Base-by-base conservation (phyloP, 2,329 filamentous ascomycete species). In the Epichloe baconii region DNA sequence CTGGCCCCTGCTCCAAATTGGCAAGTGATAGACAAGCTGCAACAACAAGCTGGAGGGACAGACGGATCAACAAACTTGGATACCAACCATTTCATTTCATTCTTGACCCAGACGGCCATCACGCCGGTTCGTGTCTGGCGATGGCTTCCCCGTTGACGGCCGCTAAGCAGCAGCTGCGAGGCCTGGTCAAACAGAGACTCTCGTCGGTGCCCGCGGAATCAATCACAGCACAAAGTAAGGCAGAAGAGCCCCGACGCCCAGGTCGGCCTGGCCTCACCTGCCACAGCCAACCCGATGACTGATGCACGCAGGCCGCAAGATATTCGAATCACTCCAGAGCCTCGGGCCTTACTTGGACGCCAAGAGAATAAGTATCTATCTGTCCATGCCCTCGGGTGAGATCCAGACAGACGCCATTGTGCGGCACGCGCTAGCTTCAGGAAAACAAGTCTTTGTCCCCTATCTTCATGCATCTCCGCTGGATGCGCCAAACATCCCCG, bases 311-410 rank as follows among this genome's bases (percentile, higher is more conserved):
- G 88, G 87, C 59, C 68, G 72, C 48, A 71, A 71, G 57, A 81
- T 87, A 21, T 83, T 83, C 57, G 75, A 80, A 50, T 71, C 76
- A 6, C 69, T 96, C 38, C 71, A 83, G 44, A 72, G 75, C 11
- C 79, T 90, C 59, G 75, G 79, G 48, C 85, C 88, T 50, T 98
- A 95, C 65, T 71, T 80, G 56, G 74, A 83, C 50, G 90, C 93
- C 42, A 77, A 74, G 54, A 77, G 80, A 49, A 79, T 98, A 61
- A 89, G 87, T 59, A 76, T 98, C 52, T 98, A 95, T 65, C 75
- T 98, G 15, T 93, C 91, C 11, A 98, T 98, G 93, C 89, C 90
- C 1, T 71, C 74, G 10, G 85, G 83, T 23, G 93, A 98, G 70
- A 78, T 95, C 26, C 87, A 89, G 58, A 98, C 93, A 2, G 81